These are phyloP conservation scores for Gastrolobium villosum DNA, from an alignment of 306 rosid genomes.

Conservation along the genomic window DNA sequence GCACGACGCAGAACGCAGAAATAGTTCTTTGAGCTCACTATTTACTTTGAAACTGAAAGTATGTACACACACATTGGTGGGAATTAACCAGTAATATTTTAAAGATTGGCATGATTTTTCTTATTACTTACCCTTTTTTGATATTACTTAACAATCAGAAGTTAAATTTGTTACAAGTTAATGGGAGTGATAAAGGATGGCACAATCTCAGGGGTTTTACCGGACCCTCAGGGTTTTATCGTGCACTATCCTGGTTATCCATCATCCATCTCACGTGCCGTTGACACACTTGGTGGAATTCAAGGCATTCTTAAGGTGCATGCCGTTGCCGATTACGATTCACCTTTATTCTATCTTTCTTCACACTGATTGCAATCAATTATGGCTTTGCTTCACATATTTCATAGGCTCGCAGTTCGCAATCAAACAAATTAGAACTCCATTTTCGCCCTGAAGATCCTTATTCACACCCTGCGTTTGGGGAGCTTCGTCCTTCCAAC, in stretches of 20 bases:
- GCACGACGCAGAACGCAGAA: too few relatives aligned
- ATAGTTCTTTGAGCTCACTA: too few relatives aligned
- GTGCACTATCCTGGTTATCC: slow-evolving; percentile 88
- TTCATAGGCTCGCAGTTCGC: slow-evolving; percentile 69
- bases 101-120: too few relatives aligned
- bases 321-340: background rate
- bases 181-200: slow-evolving; percentile 80
- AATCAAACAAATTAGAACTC: slow-evolving; percentile 77
- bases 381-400: background rate
- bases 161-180: background rate
- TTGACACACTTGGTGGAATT: slow-evolving; percentile 77
- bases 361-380: background rate
- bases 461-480: slow-evolving; percentile 85
- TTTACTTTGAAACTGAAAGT: too few relatives aligned
- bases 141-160: too few relatives aligned
- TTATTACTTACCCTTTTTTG: too few relatives aligned
- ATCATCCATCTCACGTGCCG: slow-evolving; percentile 63
- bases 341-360: background rate
- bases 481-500: slow-evolving; percentile 77
- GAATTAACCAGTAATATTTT: too few relatives aligned
- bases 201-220: slow-evolving; percentile 68
- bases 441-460: slow-evolving; percentile 88
- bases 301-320: slow-evolving; percentile 73
- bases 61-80: too few relatives aligned
- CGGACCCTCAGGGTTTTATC: slow-evolving; percentile 60